Conservation (phyloP, 2,329 filamentous ascomycete genomes). For the Neonectria sp. region DNA sequence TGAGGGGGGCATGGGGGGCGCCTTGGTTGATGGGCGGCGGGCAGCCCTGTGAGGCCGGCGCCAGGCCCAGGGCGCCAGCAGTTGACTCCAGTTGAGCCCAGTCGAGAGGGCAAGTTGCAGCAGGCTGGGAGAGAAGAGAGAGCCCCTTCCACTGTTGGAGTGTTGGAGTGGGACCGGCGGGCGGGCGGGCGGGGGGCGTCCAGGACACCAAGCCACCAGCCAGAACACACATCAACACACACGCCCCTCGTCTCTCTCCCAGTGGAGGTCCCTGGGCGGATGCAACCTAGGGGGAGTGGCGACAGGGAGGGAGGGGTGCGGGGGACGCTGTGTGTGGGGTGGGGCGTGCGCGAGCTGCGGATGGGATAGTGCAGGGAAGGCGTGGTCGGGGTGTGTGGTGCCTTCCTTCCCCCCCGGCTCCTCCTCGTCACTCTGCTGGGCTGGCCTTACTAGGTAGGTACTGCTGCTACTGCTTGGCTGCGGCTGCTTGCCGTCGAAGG, state of each 20-base stretch:
- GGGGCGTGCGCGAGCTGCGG: constrained; percentile 16
- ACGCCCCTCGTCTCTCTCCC: not conserved
- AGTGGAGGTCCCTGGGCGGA: not conserved
- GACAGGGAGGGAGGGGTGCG: not conserved
- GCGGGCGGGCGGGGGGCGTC: constrained; percentile 17
- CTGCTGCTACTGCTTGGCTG: constrained; percentile 29
- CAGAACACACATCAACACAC: too few relatives aligned
- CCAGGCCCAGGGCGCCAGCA: constrained; percentile 27
- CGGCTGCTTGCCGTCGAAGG: constrained; percentile 35
- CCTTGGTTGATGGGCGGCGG: constrained; percentile 30
- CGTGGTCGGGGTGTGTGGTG: constrained; percentile 15
- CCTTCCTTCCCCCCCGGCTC: constrained; percentile 8
- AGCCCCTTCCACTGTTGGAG: not conserved
- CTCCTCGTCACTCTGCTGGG: constrained; percentile 36
- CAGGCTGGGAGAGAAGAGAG: constrained; percentile 3
- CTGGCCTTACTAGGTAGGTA: constrained; percentile 17
- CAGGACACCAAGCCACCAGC: not conserved
- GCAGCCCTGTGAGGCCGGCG: constrained; percentile 47
- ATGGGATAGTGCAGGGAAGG: constrained; percentile 18
- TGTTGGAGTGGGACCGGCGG: constrained; percentile 20
- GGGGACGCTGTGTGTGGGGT: not conserved
- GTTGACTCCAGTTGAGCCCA: too few relatives aligned
- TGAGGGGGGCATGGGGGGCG: constrained; percentile 8
- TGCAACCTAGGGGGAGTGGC: not conserved
- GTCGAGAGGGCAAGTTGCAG: too few relatives aligned